phyloP scores from a whole-genome alignment of 2,329 filamentous ascomycete genomes.

The Berkeleyomyces basicola region DNA sequence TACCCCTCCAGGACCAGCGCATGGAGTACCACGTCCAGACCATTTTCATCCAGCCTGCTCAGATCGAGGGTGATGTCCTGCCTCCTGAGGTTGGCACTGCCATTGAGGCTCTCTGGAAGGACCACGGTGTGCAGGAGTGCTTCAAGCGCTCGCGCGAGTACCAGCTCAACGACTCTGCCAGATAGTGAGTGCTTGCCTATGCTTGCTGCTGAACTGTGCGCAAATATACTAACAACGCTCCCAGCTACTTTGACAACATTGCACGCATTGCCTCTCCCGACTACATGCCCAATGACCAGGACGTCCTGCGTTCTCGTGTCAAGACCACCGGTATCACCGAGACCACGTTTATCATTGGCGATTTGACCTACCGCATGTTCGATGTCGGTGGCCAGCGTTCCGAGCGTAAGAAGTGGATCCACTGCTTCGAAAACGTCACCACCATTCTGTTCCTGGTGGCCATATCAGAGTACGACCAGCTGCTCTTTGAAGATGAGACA shows the following conservation, averaged over 20 bases:
- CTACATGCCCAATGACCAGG: slow-evolving; percentile 90
- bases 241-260: slow-evolving; percentile 89
- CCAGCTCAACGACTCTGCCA: slow-evolving; percentile 87
- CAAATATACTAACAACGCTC: slow-evolving; percentile 20
- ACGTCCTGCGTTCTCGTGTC: slow-evolving; percentile 87
- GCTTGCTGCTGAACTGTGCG: not conserved
- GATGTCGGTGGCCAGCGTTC: slow-evolving; percentile 91
- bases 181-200: slow-evolving; percentile 54
- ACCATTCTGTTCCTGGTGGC: slow-evolving; percentile 93
- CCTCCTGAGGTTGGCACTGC: slow-evolving; percentile 89
- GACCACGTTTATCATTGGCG: slow-evolving; percentile 88
- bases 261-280: slow-evolving; percentile 78
- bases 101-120: slow-evolving; percentile 85
- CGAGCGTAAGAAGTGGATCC: slow-evolving; percentile 98
- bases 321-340: slow-evolving; percentile 97
- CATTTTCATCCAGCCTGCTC: slow-evolving; percentile 94
- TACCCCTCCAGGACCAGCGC: slow-evolving; percentile 77
- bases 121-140: slow-evolving; percentile 81
- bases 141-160: slow-evolving; percentile 94
- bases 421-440: slow-evolving; percentile 96
- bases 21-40: slow-evolving; percentile 97
- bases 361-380: slow-evolving; percentile 93
- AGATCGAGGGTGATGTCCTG: slow-evolving; percentile 88
- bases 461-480: slow-evolving; percentile 92
- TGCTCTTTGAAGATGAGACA: slow-evolving; percentile 90